A percentile compares a stretch with the other conserved stretches of the same genome.
Conservation (phyloP, 305 asterid species). For the Fraxinus baroniana region DNA sequence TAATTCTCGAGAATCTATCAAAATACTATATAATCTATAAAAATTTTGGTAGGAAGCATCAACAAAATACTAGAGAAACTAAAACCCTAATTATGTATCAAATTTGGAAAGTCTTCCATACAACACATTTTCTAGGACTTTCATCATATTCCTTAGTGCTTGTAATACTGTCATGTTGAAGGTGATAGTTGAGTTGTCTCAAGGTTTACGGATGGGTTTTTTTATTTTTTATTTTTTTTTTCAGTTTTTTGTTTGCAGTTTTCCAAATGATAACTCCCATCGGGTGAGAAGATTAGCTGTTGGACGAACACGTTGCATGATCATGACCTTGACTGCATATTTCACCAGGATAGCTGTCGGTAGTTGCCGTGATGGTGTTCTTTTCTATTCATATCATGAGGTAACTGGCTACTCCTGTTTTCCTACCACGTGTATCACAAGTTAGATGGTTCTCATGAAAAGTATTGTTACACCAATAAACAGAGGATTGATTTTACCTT, state of each 20-base stretch:
- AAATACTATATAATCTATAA: background rate
- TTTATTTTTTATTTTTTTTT: constrained; percentile 19
- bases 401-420: constrained; percentile 36
- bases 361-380: constrained; percentile 95
- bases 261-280: constrained; percentile 65
- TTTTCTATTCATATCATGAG: constrained; percentile 84
- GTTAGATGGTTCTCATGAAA: background rate
- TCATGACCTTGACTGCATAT: constrained; percentile 76
- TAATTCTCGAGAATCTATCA: background rate
- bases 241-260: constrained; percentile 86
- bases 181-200: constrained; percentile 22
- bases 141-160: constrained; percentile 14
- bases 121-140: background rate
- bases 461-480: background rate
- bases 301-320: constrained; percentile 76
- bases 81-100: background rate
- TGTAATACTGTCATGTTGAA: constrained; percentile 18
- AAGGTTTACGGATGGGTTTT: constrained; percentile 21
- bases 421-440: background rate
- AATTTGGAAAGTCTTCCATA: background rate
- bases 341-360: constrained; percentile 97
- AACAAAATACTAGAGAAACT: background rate
- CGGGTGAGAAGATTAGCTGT: constrained; percentile 69
- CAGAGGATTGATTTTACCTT: background rate
- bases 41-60: background rate